Conservation (phyloP, 2,329 filamentous ascomycete species). For the Juglanconis oblonga region DNA sequence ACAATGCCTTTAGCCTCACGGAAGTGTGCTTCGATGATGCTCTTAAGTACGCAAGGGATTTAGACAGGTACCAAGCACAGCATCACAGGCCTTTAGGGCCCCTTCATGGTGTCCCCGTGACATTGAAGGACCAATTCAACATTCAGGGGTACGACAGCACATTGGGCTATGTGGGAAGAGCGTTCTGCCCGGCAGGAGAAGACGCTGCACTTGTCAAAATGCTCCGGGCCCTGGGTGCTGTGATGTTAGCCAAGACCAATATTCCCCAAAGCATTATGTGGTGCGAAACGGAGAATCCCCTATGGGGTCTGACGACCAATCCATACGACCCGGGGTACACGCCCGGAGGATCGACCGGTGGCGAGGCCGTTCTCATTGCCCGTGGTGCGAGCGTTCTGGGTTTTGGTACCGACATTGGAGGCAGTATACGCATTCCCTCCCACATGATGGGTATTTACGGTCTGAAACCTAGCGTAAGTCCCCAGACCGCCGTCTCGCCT, state of each 20-base stretch:
- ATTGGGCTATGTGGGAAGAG: constrained; percentile 53
- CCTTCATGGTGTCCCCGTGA: constrained; percentile 7
- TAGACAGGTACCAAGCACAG: not conserved
- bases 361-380: constrained; percentile 39
- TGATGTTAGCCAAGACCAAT: constrained; percentile 52
- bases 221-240: constrained; percentile 45
- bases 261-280: constrained; percentile 46
- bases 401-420: constrained; percentile 51
- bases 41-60: not conserved
- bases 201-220: constrained; percentile 48
- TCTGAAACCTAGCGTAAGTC: constrained; percentile 42
- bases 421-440: constrained; percentile 47
- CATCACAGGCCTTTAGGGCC: constrained; percentile 3
- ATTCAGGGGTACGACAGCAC: constrained; percentile 56
- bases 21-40: constrained; percentile 14
- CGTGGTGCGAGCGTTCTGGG: constrained; percentile 41
- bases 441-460: constrained; percentile 47
- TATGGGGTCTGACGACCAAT: constrained; percentile 48
- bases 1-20: constrained; percentile 1
- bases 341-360: constrained; percentile 35
- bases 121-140: constrained; percentile 59
- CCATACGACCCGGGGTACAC: constrained; percentile 40
- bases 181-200: constrained; percentile 45
- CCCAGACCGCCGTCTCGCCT: no score
- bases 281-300: constrained; percentile 52